Evolutionary conservation across 805 yeast genomes (phyloP).

Genomic region (Kazachstania psychrophila): DNA sequence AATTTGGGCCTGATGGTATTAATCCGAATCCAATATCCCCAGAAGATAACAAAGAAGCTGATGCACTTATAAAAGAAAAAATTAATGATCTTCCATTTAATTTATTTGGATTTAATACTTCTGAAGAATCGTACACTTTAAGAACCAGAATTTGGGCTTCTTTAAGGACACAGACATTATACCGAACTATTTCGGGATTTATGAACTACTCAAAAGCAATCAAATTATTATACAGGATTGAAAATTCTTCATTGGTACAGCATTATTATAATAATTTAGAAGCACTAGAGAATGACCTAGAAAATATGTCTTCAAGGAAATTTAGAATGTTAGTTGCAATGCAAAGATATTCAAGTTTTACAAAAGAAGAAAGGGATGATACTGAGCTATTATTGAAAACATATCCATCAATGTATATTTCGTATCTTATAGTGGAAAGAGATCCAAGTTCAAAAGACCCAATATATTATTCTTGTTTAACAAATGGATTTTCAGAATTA

Average conservation of each 20-base stretch:
- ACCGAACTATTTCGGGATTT: slow-evolving; percentile 76
- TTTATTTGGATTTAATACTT: slow-evolving; percentile 61
- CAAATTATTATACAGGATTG: slow-evolving; percentile 56
- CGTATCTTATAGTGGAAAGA: slow-evolving; percentile 43
- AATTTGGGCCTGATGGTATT: too few relatives aligned
- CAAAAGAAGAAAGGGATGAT: slow-evolving; percentile 55
- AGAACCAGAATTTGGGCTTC: slow-evolving; percentile 87
- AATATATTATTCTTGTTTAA: slow-evolving; percentile 54
- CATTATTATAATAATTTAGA: slow-evolving; percentile 40
- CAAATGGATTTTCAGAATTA: slow-evolving; percentile 49
- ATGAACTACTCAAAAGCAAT: slow-evolving; percentile 70
- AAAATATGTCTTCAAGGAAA: slow-evolving; percentile 68
- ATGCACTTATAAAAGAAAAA: slow-evolving; percentile 30
- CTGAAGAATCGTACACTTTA: slow-evolving; percentile 52
- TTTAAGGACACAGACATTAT: slow-evolving; percentile 70
- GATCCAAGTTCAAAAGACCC: slow-evolving; percentile 20
- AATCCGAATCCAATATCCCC: not conserved
- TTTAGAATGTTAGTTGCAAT: slow-evolving; percentile 75
- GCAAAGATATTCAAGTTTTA: slow-evolving; percentile 71
- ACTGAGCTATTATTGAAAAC: slow-evolving; percentile 58
- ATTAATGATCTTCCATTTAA: slow-evolving; percentile 60
- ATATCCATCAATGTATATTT: slow-evolving; percentile 56
- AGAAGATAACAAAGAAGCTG: not conserved
- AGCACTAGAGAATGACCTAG: slow-evolving; percentile 54
- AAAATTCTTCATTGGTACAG: slow-evolving; percentile 46